Percentiles rank a stretch among this genome's conserved stretches.
Conservation (phyloP, 129 eudicot species). For the Deinandra increscens region DNA sequence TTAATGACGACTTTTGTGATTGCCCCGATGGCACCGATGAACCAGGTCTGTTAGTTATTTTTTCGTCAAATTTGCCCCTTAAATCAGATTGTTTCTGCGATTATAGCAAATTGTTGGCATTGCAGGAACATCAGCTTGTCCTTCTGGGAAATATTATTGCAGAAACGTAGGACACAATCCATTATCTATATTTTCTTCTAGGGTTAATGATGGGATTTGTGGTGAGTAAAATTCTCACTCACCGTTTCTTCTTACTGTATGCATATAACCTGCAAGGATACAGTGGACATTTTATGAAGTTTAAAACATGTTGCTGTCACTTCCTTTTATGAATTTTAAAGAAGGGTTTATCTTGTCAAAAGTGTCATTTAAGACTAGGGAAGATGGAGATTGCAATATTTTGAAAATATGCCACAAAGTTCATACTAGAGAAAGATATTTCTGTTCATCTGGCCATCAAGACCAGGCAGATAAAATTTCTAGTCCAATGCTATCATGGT, state of each 20-base stretch:
- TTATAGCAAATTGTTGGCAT: constrained; percentile 10
- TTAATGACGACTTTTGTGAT: constrained; percentile 95
- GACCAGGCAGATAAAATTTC: too few species aligned
- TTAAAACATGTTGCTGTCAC: neutral
- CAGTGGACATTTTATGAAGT: constrained; percentile 2
- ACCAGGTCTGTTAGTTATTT: constrained; percentile 51
- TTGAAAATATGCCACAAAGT: neutral
- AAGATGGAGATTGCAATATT: constrained; percentile 13
- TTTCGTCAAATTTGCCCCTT: neutral
- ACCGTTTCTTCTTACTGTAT: neutral
- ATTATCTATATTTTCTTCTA: constrained; percentile 58
- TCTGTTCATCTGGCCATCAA: constrained; percentile 7
- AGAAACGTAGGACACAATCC: constrained; percentile 77
- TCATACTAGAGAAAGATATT: neutral
- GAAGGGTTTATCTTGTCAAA: constrained; percentile 4
- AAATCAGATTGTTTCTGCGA: neutral
- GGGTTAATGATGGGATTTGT: constrained; percentile 96
- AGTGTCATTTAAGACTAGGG: neutral
- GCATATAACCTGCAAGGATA: neutral
- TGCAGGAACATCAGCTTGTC: constrained; percentile 99
- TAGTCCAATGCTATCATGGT: neutral
- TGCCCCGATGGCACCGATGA: constrained; percentile 93
- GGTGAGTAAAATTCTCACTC: constrained; percentile 46
- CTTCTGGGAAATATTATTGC: constrained; percentile 73
- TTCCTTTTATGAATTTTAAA: neutral